Base-by-base conservation (phyloP, 176 grass and related monocot genomes). In the Typha latifolia region DNA sequence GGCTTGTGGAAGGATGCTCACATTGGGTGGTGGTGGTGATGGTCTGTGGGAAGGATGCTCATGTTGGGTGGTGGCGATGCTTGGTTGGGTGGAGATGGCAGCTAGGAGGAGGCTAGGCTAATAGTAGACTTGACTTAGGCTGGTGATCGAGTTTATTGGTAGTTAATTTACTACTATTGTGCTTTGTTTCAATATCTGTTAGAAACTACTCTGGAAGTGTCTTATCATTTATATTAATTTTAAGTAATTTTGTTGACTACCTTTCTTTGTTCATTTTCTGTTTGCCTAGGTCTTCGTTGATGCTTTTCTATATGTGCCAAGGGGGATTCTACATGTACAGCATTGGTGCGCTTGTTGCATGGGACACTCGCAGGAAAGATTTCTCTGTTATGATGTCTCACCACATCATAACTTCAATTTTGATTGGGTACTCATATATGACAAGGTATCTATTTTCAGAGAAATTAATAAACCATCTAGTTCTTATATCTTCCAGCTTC, bases 351-450 rank as follows among this genome's bases (percentile, higher is more conserved):
- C 95, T 99, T 37, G 71, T 93, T 75, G 95, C 86, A 50, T 99
- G 95, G 95, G 95, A 99, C 84, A 99, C 89, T 32, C 95, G 95
- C 74, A 89, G 95, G 75, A 99, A 99, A 82, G 95, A 99, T 78
- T 99, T 99, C 67, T 48, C 86, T 73, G 86, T 99, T 48, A 99
- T 90, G 95, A 99, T 99, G 95, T 93, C 89, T 82, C 95, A 99
- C 85, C 95, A 99, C 85, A 69, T 99, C 56, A 66, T 99, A 77
- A 99, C 95, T 69, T 90, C 95, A 68, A 62, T 80, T 82, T 74
- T 99, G 74, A 99, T 99, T 2, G 90, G 89, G 74, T 80, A 87
- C 70, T 85, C 95, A 62, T 94, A 87, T 76, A 34, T 99, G 49
- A 94, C 84, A 3, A 82, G 94, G 94, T 97, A 88, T 16, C 65